Evolutionary conservation across 352 stramenopile genomes (phyloP).

Genomic region (Phytophthora tentaculata): DNA sequence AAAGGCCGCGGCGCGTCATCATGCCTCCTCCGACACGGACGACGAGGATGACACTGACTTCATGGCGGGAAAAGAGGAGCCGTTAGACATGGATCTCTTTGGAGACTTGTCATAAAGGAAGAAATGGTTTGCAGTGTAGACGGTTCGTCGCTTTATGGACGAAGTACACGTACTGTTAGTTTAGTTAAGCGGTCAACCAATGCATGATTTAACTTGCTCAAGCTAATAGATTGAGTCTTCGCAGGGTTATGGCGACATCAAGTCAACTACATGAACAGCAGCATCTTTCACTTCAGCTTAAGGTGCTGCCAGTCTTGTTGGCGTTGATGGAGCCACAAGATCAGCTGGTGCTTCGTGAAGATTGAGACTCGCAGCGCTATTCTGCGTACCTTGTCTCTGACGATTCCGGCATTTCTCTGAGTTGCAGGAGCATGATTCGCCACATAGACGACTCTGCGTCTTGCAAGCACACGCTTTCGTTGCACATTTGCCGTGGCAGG

Average conservation of each 20-base stretch:
- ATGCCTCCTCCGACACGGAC: constrained; percentile 71
- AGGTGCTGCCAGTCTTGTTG: constrained; percentile 1
- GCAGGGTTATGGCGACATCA: constrained; percentile 17
- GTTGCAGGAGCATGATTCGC: constrained; percentile 61
- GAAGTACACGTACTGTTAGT: no score
- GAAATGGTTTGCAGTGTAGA: constrained; percentile 14
- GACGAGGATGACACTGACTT: constrained; percentile 74
- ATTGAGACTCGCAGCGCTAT: constrained; percentile 2
- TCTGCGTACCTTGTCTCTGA: neutral
- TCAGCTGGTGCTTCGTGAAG: neutral
- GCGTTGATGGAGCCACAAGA: constrained; percentile 7
- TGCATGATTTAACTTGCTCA: neutral
- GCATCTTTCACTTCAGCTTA: no score
- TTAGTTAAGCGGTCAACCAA: neutral
- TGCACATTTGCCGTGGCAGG: constrained; percentile 76
- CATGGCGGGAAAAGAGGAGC: constrained; percentile 45
- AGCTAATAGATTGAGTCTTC: no score
- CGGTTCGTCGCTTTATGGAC: constrained; percentile 1
- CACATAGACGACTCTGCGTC: constrained; percentile 48
- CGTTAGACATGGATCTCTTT: constrained; percentile 58
- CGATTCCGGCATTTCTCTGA: constrained; percentile 62
- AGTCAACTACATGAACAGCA: constrained; percentile 4
- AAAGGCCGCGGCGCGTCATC: constrained; percentile 28
- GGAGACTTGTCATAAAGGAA: constrained; percentile 33
- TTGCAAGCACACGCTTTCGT: constrained; percentile 76